Evolutionary conservation across 495 filamentous ascomycete species (phyloP).

Genomic region (Penicillium riverlandense): DNA sequence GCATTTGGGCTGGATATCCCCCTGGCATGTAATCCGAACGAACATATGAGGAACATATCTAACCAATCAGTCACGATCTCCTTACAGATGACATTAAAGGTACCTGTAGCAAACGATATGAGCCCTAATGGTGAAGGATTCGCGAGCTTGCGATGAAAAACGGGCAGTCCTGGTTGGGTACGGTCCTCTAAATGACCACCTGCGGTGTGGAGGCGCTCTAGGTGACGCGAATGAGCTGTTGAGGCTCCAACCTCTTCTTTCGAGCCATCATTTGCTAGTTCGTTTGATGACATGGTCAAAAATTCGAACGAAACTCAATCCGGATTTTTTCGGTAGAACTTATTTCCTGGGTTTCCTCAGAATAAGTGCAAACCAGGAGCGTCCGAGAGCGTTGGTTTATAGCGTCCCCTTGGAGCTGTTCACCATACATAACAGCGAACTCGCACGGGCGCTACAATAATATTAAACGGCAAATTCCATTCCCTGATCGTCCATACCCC

Average conservation of each 20-base stretch:
- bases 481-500: no score
- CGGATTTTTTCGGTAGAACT: no score
- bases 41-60: not conserved
- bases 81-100: no score
- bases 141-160: conserved; percentile 5
- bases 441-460: no score
- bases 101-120: conserved; percentile 5
- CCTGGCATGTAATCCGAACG: not conserved
- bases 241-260: not conserved
- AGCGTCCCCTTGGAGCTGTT: no score
- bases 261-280: not conserved
- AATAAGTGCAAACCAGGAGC: no score
- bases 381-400: no score
- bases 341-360: no score
- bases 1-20: not conserved
- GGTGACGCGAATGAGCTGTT: conserved; percentile 1
- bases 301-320: not conserved
- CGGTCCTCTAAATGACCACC: conserved; percentile 1
- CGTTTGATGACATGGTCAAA: not conserved
- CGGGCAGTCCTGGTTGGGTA: not conserved
- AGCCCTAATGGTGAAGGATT: conserved; percentile 4
- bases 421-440: no score
- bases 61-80: not conserved
- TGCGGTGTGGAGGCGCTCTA: conserved; percentile 4
- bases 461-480: no score